Conservation (phyloP, 2,329 filamentous ascomycete genomes). For the Chaetomiaceae sp. region DNA sequence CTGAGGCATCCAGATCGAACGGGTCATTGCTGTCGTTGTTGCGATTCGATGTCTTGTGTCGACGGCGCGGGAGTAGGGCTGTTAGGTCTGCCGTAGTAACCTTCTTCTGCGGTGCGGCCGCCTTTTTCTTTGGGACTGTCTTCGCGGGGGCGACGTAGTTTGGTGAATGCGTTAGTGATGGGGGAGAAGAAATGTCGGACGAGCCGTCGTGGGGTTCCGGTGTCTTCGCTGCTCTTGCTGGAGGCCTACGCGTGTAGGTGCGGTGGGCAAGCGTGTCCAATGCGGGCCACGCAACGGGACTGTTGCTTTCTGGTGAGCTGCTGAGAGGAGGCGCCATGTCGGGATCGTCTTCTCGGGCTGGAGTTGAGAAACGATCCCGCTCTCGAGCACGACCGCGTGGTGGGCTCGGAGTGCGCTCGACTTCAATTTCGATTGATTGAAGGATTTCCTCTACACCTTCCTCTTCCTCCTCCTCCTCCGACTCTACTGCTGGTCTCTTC, state of each 20-base stretch:
- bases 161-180: slow-evolving; percentile 63
- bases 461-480: slow-evolving; percentile 10
- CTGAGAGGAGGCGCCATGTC: slow-evolving; percentile 54
- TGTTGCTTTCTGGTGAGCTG: slow-evolving; percentile 40
- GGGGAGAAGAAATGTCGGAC: slow-evolving; percentile 58
- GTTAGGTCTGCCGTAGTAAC: slow-evolving; percentile 53
- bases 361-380: slow-evolving; percentile 19
- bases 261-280: slow-evolving; percentile 47
- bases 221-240: slow-evolving; percentile 31
- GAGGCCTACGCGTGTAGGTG: slow-evolving; percentile 30
- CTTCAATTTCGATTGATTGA: slow-evolving; percentile 27
- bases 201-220: slow-evolving; percentile 39
- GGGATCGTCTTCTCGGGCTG: slow-evolving; percentile 42
- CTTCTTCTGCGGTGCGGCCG: slow-evolving; percentile 37
- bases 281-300: slow-evolving; percentile 47
- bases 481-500: slow-evolving; percentile 29
- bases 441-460: slow-evolving; percentile 20
- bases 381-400: slow-evolving; percentile 8
- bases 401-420: slow-evolving; percentile 18
- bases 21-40: slow-evolving; percentile 35
- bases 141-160: slow-evolving; percentile 42
- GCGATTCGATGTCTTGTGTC: slow-evolving; percentile 33
- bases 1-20: slow-evolving; percentile 41
- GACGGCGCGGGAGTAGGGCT: slow-evolving; percentile 50
- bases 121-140: slow-evolving; percentile 30